Evolutionary conservation across 1,284 basidiomycete genomes (phyloP), one percentile per base, ranked within the genome.

Genomic region (Papiliotrema fonsecae): DNA sequence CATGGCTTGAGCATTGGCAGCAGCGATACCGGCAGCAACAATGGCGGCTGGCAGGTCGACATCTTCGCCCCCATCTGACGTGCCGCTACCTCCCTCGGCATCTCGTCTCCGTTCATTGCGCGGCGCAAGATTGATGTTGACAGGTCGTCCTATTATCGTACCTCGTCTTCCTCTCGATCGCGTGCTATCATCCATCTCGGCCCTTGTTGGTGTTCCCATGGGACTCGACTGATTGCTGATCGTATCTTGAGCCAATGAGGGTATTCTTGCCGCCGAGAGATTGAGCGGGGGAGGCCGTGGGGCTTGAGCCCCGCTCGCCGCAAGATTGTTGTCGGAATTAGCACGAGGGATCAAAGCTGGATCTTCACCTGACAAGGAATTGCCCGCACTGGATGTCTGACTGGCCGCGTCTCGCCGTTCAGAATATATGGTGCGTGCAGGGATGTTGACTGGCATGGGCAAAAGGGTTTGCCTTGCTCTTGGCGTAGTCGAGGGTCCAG

Each of bases 191-290:
- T 51, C 52, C 19, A 49, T 52, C 42, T 62, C 65, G n/a, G 39
- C 40, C 3, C 62, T 38, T 6, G 60, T 61, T 2, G 69, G 70
- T 4, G 68, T 69, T 0, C 68, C 69, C 55, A 69, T 65, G 2
- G 70, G 71, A 44, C 65, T 70, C 22, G 70, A 74, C 42, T 69
- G 67, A 0, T 64, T 69, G 50, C 66, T 69, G 30, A 52, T 52
- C 0, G 64, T 38, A 36, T 67, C 70, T 42, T 62, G 46, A 9
- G 55, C 58, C 2, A 70, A 56, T 16, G 59, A 57, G 4, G 65
- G 64, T 0, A 64, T 47, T 6, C 69, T 52, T 22, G 62, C 48
- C 4, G 60, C 54, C n/a, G 32, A 34, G 22, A 65, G 54, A 42
- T 55, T 60, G 27, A 64, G 58, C 39, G 44, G 51, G 38, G 47